A percentile compares a stretch with the other conserved stretches of the same genome.
Evolutionary conservation across 176 grass and related monocot genomes (phyloP).

Genomic region (Musa acuminata): DNA sequence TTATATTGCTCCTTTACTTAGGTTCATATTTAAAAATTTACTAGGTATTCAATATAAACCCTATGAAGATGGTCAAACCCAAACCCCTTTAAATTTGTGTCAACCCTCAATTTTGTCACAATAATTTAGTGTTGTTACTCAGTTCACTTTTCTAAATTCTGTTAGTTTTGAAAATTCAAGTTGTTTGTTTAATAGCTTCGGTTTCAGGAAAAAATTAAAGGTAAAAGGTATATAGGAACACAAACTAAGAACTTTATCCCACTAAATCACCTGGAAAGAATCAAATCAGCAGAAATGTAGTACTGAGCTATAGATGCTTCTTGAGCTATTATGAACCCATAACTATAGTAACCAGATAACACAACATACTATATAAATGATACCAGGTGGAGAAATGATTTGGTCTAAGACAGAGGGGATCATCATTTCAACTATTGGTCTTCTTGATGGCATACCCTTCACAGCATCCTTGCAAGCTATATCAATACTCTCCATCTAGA

Average conservation of each 20-base stretch:
- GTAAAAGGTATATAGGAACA: no score
- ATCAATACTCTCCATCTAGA: conserved; percentile 91
- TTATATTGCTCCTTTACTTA: no score
- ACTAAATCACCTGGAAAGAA: not conserved
- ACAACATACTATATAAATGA: not conserved
- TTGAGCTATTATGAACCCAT: not conserved
- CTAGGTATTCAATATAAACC: no score
- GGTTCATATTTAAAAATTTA: no score
- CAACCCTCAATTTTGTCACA: no score
- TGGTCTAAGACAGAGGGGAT: conserved; percentile 94
- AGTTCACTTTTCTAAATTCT: no score
- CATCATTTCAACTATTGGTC: conserved; percentile 96
- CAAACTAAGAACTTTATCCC: not conserved
- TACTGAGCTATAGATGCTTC: not conserved
- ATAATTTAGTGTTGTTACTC: no score
- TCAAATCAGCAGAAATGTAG: not conserved
- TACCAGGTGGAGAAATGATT: conserved; percentile 89
- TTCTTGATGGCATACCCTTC: conserved; percentile 63
- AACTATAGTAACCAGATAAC: not conserved
- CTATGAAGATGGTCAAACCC: no score
- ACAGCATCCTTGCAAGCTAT: conserved; percentile 67
- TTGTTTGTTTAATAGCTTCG: no score
- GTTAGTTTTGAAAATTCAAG: no score
- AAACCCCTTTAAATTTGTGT: no score
- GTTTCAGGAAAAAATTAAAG: no score